Base-by-base conservation (phyloP, 2,329 filamentous ascomycete genomes). In the Alternaria atra region DNA sequence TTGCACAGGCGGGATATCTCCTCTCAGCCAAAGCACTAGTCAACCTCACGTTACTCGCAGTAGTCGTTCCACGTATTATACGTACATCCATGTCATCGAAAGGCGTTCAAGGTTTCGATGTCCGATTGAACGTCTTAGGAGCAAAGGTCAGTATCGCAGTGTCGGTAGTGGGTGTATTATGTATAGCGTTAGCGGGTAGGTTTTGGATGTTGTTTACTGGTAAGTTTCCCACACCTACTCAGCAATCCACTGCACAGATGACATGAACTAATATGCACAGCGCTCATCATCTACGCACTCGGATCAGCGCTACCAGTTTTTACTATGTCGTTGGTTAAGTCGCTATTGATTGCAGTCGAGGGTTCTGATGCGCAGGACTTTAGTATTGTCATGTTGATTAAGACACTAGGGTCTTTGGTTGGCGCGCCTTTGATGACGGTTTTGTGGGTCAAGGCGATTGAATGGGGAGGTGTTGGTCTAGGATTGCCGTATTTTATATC, bases 271-370 rank as follows among this genome's bases (percentile, higher is more conserved):
- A 69, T 47, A 10, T 37, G 5, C 6, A 1, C 27, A 76, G 77
- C 75, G 1, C 68, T 80, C 15, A 69, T 80, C 8, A 56, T 79
- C 10, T 80, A 80, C 50, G 77, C 77, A 9, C 61, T 78, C 8
- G 77, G 77, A 10, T 80, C 77, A 9, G 77, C 77, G 8, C 65
- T 79, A 13, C 77, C 77, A 0, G 76, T 79, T 5, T 80, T 80
- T 57, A 77, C 75, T 0, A 77, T 78, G 71, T 77, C 76, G 6
- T 65, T 79, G 6, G 74, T 79, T 29, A 77, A 78, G 53, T 74
- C 73, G 6, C 68, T 70, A 3, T 64, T 76, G 6, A 72, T 79
- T 23, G 71, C 76, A 3, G 46, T 74, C 0, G 55, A 61, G 13
- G 62, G 71, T 23, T 71, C 67, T 3, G 67, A 74, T 23, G 69